These are phyloP conservation scores for Trametes cinnabarina DNA, from an alignment of 768 basidiomycete species.

Conservation along the genomic window DNA sequence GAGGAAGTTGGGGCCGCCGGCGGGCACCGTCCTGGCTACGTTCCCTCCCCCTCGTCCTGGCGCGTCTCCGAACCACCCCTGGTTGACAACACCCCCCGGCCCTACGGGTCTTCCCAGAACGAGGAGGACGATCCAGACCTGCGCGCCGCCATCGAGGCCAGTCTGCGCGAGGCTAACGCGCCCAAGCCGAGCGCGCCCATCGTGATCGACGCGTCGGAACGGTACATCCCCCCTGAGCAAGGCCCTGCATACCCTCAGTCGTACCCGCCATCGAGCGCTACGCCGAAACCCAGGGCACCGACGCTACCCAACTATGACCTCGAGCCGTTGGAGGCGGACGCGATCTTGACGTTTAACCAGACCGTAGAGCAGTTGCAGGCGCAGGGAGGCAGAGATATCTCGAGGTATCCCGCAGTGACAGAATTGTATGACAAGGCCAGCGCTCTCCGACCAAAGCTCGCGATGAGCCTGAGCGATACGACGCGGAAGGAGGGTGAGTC, in stretches of 20 bases:
- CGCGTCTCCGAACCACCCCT: slow-evolving; percentile 66
- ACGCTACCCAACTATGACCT: slow-evolving; percentile 78
- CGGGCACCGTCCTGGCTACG: slow-evolving; percentile 61
- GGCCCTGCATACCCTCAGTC: slow-evolving; percentile 44
- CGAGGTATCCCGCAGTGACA: slow-evolving; percentile 79
- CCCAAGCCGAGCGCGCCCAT: slow-evolving; percentile 78
- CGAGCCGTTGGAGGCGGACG: slow-evolving; percentile 76
- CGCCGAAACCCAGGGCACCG: slow-evolving; percentile 43
- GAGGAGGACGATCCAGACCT: slow-evolving; percentile 90
- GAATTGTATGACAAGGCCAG: slow-evolving; percentile 85
- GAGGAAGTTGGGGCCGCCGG: slow-evolving; percentile 63
- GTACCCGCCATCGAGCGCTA: slow-evolving; percentile 41
- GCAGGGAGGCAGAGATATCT: slow-evolving; percentile 74
- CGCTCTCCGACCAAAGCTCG: slow-evolving; percentile 75
- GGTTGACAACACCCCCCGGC: slow-evolving; percentile 55
- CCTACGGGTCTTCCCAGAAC: slow-evolving; percentile 29
- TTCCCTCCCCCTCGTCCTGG: slow-evolving; percentile 64
- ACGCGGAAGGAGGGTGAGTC: slow-evolving; percentile 78
- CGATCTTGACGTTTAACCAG: slow-evolving; percentile 87
- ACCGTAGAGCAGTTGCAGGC: slow-evolving; percentile 82
- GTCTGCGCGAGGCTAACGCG: slow-evolving; percentile 78
- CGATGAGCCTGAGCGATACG: slow-evolving; percentile 80
- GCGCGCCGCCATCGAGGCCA: slow-evolving; percentile 92
- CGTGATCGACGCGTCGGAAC: slow-evolving; percentile 50
- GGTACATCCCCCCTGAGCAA: not conserved